phyloP scores from a whole-genome alignment of 495 filamentous ascomycete genomes.

The Gamarada debralockiae region DNA sequence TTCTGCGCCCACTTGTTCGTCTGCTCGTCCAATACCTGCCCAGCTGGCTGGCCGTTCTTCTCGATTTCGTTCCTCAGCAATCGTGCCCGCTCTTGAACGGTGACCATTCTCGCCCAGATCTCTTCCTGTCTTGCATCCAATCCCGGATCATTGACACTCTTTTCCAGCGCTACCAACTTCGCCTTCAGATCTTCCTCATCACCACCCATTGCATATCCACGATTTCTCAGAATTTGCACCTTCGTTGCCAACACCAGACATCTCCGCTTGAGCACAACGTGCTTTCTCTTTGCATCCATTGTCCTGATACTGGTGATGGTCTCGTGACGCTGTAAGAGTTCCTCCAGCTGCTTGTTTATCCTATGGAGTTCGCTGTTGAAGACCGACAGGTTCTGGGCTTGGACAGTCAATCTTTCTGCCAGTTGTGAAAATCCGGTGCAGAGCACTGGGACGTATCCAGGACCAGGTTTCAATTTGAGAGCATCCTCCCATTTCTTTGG shows the following conservation, averaged over 20 bases:
- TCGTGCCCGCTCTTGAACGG: conserved; percentile 74
- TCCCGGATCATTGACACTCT: conserved; percentile 74
- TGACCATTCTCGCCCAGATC: conserved; percentile 93
- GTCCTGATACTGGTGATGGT: conserved; percentile 75
- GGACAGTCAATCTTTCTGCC: conserved; percentile 71
- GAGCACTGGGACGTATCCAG: conserved; percentile 71
- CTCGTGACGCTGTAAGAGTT: conserved; percentile 77
- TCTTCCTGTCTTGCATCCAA: conserved; percentile 83
- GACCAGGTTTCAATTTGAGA: conserved; percentile 72
- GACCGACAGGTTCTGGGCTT: conserved; percentile 65
- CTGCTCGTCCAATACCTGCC: conserved; percentile 67
- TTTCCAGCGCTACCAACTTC: conserved; percentile 73
- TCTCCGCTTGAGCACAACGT: conserved; percentile 74
- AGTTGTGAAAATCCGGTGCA: conserved; percentile 54
- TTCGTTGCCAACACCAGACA: conserved; percentile 83
- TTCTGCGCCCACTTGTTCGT: conserved; percentile 78
- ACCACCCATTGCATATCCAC: conserved; percentile 87
- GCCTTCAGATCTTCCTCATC: conserved; percentile 89
- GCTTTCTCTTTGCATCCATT: conserved; percentile 74
- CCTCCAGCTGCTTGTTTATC: conserved; percentile 80
- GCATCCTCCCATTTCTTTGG: conserved; percentile 91
- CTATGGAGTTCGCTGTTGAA: conserved; percentile 83
- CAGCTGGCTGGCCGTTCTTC: conserved; percentile 49
- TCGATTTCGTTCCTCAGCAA: conserved; percentile 76
- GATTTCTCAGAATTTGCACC: conserved; percentile 85